A percentile compares a stretch with the other conserved stretches of the same genome.
These are phyloP conservation scores for Venturia effusa DNA, from an alignment of 2,329 filamentous ascomycete species.

Conservation along the genomic window DNA sequence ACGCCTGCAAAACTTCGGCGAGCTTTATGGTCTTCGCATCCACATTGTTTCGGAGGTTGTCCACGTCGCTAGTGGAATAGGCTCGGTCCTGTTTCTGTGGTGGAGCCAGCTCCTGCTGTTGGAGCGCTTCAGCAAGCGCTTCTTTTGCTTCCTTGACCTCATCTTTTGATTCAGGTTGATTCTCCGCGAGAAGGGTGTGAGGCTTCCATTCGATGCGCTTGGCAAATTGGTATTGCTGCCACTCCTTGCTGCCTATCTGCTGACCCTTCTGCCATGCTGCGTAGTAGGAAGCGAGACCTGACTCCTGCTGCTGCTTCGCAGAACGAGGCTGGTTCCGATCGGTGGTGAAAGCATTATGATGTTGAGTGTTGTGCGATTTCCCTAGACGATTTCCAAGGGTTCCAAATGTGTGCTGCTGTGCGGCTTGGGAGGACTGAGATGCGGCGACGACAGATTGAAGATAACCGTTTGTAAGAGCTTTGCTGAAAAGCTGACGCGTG, in stretches of 20 bases:
- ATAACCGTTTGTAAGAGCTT: slow-evolving; percentile 96
- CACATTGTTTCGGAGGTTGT: slow-evolving; percentile 48
- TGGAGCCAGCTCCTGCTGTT: background rate
- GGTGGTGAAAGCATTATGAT: slow-evolving; percentile 67
- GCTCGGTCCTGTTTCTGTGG: slow-evolving; percentile 32
- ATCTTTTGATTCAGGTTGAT: slow-evolving; percentile 25
- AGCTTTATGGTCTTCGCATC: slow-evolving; percentile 33
- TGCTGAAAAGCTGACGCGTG: slow-evolving; percentile 94
- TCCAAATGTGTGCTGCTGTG: slow-evolving; percentile 42
- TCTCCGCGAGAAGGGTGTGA: slow-evolving; percentile 27
- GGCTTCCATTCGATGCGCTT: slow-evolving; percentile 83
- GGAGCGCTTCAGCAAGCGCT: slow-evolving; percentile 1
- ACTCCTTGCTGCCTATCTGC: slow-evolving; percentile 64
- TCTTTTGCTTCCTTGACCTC: slow-evolving; percentile 17
- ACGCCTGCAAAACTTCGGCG: slow-evolving; percentile 47
- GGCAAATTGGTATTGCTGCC: slow-evolving; percentile 84
- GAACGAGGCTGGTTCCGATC: slow-evolving; percentile 27
- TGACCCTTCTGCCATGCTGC: slow-evolving; percentile 79
- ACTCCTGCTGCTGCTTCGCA: slow-evolving; percentile 25
- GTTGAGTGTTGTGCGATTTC: slow-evolving; percentile 39
- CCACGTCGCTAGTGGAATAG: slow-evolving; percentile 44
- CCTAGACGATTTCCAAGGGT: slow-evolving; percentile 32
- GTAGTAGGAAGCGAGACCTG: slow-evolving; percentile 71
- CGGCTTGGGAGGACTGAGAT: slow-evolving; percentile 71
- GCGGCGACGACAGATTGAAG: slow-evolving; percentile 95